A percentile compares a stretch with the other conserved stretches of the same genome.
Conservation (phyloP, 2,329 filamentous ascomycete genomes). For the Sclerotinia borealis region DNA sequence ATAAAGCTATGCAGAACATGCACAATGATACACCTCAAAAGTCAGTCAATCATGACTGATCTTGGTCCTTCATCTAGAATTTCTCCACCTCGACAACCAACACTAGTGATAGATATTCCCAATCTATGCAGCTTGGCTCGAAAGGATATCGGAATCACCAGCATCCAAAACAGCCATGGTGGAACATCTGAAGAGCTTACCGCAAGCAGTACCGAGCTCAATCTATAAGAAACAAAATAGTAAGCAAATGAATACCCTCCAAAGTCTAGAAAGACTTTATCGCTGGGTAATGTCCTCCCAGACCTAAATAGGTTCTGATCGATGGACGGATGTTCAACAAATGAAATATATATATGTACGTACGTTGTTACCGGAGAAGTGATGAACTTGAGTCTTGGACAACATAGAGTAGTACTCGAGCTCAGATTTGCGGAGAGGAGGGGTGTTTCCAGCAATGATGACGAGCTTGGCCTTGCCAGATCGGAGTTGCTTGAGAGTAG, state of each 20-base stretch:
- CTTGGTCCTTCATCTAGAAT: constrained; percentile 3
- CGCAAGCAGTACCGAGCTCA: constrained; percentile 95
- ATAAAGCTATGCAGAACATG: constrained; percentile 16
- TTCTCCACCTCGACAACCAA: constrained; percentile 5
- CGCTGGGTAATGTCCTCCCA: constrained; percentile 63
- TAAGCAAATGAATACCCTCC: constrained; percentile 62
- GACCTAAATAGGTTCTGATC: constrained; percentile 22
- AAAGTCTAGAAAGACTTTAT: constrained; percentile 85
- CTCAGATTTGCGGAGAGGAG: constrained; percentile 95
- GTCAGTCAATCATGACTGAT: constrained; percentile 4
- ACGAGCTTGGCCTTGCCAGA: constrained; percentile 98
- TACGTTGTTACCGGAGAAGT: constrained; percentile 99
- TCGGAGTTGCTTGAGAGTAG: constrained; percentile 82
- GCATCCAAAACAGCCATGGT: constrained; percentile 97
- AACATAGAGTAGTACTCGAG: constrained; percentile 94
- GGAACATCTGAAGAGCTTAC: constrained; percentile 97
- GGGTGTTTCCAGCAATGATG: constrained; percentile 92
- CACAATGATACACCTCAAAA: constrained; percentile 7
- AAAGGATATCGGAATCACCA: constrained; percentile 97
- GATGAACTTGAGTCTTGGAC: constrained; percentile 91
- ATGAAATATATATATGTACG: constrained; percentile 44
- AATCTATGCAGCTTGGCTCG: constrained; percentile 60
- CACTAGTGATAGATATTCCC: not conserved
- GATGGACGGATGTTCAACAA: constrained; percentile 14
- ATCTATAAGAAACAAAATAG: constrained; percentile 66